Evolutionary conservation across 2,329 filamentous ascomycete species (phyloP).

Genomic region (Zasmidium angulare): DNA sequence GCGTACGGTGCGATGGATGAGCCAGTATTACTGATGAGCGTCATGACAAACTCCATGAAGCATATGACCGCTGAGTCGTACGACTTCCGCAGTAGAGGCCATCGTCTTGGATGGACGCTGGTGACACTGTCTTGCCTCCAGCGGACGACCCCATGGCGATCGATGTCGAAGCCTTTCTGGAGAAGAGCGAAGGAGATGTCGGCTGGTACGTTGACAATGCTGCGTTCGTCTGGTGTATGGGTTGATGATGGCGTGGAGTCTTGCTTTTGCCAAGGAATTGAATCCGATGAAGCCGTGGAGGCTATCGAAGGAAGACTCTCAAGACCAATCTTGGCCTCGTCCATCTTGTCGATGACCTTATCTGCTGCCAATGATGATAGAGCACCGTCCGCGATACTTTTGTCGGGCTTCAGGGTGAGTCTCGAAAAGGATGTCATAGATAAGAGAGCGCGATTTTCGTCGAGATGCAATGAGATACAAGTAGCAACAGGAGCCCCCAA

Average conservation of each 20-base stretch:
- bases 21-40: constrained; percentile 15
- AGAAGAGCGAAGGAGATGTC: neutral
- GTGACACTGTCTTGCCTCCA: neutral
- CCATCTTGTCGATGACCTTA: neutral
- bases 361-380: neutral
- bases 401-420: neutral
- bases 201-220: neutral
- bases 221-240: neutral
- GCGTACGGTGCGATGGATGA: constrained; percentile 5
- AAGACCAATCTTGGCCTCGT: neutral
- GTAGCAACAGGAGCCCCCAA: neutral
- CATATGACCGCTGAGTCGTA: constrained; percentile 14
- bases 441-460: neutral
- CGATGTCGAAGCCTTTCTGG: neutral
- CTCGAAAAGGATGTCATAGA: neutral
- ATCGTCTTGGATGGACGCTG: constrained; percentile 11
- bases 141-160: constrained; percentile 1
- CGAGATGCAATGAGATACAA: neutral
- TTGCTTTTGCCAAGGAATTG: neutral
- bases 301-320: neutral
- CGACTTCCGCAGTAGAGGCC: constrained; percentile 3
- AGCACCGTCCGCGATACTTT: neutral
- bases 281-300: neutral
- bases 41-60: constrained; percentile 15
- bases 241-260: neutral